Base-by-base conservation (phyloP, 2,329 filamentous ascomycete genomes). In the Fusarium coicis region DNA sequence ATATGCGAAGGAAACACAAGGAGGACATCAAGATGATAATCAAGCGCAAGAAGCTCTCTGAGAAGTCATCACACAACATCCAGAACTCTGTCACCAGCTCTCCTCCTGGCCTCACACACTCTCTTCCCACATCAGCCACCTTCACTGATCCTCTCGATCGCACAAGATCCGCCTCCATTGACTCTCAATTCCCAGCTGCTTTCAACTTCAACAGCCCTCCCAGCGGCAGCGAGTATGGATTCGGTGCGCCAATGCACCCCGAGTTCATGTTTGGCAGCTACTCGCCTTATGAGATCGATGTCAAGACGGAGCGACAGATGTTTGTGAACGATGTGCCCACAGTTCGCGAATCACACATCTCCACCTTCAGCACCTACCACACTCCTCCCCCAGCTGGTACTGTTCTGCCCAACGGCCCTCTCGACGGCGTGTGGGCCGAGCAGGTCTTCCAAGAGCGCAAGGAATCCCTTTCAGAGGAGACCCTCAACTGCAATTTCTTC, bases 1-100 rank as follows among this genome's bases (percentile, higher is more conserved):
- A 97, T 73, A 91, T 93, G 79, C 89, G 96, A 76, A 90, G 92
- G 77, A 86, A 91, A 63, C 94, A 98, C 82, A 99, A 98, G 85
- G 96, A 98, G 81, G 86, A 92, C 76, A 97, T 99, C 88, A 99
- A 99, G 88, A 92, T 93, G 83, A 94, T 96, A 83, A 98, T 99
- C 87, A 98, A 97, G 90, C 91, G 92, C 81, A 98, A 96, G 81
- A 98, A 98, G 89, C 88, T 97, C 76, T 91, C 92, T 32, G 96
- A 98, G 84, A 97, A 97, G 90, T 87, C 90, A 58, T 87, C 90
- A 58, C 84, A 87, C 78, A 85, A 85, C 49, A 86, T 89, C 63
- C 85, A 87, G 72, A 87, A 86, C 60, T 85, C 88, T 44, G 84
- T 89, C 75, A 57, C 64, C 62, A 86, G 89, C 82, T 93, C 93